phyloP scores from a whole-genome alignment of 2,329 filamentous ascomycete species.

The Didymellaceae sp. region DNA sequence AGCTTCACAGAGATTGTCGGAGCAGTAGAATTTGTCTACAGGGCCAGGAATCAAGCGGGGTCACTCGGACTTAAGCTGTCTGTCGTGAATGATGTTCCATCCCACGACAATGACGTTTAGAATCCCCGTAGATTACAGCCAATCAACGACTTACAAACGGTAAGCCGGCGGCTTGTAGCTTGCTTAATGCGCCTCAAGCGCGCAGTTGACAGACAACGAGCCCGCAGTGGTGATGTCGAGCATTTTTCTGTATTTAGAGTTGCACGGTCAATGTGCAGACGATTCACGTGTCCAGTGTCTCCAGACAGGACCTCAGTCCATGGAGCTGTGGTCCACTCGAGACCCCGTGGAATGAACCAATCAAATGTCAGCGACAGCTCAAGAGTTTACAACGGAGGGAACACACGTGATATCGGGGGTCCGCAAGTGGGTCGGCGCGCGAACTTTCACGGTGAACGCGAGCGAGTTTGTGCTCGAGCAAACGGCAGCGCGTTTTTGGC shows the following conservation, averaged over 20 bases:
- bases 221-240: conserved; percentile 12
- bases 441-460: conserved; percentile 10
- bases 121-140: conserved; percentile 21
- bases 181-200: conserved; percentile 6
- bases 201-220: conserved; percentile 8
- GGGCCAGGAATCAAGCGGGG: conserved; percentile 8
- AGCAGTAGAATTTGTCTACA: conserved; percentile 3
- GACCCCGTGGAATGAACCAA: no score
- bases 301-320: no score
- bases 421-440: background rate
- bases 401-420: background rate
- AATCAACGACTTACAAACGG: conserved; percentile 21
- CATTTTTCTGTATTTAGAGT: conserved; percentile 3
- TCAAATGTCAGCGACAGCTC: no score
- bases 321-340: no score
- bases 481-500: background rate
- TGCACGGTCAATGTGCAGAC: background rate
- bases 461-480: conserved; percentile 2
- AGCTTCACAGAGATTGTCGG: background rate
- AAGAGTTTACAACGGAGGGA: no score
- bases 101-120: conserved; percentile 26
- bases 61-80: conserved; percentile 20
- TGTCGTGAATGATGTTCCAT: conserved; percentile 18
- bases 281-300: no score
- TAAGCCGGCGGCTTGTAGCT: conserved; percentile 10